phyloP scores from a whole-genome alignment of 225 moss, liverwort and hornwort species.

The Rhytidiadelphus loreus region DNA sequence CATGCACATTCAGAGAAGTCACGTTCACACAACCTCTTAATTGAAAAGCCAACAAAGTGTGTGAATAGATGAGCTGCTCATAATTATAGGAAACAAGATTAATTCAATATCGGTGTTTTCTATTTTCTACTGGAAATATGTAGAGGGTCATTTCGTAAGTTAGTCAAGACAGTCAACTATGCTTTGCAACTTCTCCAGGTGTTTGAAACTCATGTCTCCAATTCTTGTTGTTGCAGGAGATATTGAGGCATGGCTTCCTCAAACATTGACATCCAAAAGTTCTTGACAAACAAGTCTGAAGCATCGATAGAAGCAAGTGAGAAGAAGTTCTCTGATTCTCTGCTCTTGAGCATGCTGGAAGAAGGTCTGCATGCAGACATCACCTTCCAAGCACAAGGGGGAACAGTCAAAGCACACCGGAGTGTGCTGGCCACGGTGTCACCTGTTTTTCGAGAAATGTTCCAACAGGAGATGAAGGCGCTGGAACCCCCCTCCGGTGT shows the following conservation, averaged over 20 bases:
- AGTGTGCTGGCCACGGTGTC: background rate
- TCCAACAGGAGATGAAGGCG: background rate
- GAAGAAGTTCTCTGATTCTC: background rate
- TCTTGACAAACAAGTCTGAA: background rate
- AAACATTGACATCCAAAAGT: background rate
- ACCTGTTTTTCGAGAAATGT: background rate
- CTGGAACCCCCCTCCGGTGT: background rate
- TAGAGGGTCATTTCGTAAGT: background rate
- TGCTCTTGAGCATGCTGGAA: background rate
- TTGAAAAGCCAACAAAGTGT: background rate
- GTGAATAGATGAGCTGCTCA: background rate
- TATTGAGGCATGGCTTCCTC: background rate
- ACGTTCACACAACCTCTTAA: background rate
- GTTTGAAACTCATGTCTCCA: background rate
- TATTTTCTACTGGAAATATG: background rate
- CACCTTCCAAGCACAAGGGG: background rate
- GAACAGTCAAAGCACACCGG: background rate
- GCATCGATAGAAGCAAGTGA: fast-evolving
- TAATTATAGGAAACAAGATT: background rate
- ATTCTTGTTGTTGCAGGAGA: background rate
- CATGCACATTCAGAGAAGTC: background rate
- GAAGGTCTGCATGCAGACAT: background rate
- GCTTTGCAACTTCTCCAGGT: background rate
- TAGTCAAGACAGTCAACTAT: background rate
- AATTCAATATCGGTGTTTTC: background rate